Evolutionary conservation across 331 rosid species (phyloP).

Genomic region (Pyracantha coccinea): DNA sequence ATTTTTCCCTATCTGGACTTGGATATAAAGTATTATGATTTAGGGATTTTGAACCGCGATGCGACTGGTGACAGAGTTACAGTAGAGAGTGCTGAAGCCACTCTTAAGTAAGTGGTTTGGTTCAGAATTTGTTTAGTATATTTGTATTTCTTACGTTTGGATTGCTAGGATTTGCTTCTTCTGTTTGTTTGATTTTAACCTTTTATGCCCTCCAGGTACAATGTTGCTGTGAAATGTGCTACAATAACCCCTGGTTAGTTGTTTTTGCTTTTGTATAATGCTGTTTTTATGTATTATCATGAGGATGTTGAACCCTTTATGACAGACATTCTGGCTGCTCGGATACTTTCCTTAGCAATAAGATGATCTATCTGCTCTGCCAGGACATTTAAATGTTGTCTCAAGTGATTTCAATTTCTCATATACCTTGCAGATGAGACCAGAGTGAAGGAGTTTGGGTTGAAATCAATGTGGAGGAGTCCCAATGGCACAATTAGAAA

Average conservation of each 20-base stretch:
- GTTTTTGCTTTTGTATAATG: constrained; percentile 2
- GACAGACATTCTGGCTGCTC: background rate
- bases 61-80: constrained; percentile 89
- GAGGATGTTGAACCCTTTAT: background rate
- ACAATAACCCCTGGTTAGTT: constrained; percentile 92
- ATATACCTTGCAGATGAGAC: constrained; percentile 64
- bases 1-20: constrained; percentile 82
- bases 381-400: background rate
- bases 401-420: background rate
- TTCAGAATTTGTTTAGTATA: background rate
- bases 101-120: constrained; percentile 60
- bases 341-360: background rate
- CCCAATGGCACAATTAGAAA: constrained; percentile 97
- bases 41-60: constrained; percentile 81
- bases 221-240: constrained; percentile 96
- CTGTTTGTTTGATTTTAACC: background rate
- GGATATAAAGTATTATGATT: constrained; percentile 80
- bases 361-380: constrained; percentile 1
- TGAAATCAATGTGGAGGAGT: constrained; percentile 98
- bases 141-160: background rate
- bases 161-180: background rate
- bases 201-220: constrained; percentile 49
- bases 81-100: constrained; percentile 83
- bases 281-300: background rate
- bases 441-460: constrained; percentile 89